Evolutionary conservation across 768 basidiomycete species (phyloP), one percentile per base, ranked within the genome.

Genomic region (Podaxis rugospora): DNA sequence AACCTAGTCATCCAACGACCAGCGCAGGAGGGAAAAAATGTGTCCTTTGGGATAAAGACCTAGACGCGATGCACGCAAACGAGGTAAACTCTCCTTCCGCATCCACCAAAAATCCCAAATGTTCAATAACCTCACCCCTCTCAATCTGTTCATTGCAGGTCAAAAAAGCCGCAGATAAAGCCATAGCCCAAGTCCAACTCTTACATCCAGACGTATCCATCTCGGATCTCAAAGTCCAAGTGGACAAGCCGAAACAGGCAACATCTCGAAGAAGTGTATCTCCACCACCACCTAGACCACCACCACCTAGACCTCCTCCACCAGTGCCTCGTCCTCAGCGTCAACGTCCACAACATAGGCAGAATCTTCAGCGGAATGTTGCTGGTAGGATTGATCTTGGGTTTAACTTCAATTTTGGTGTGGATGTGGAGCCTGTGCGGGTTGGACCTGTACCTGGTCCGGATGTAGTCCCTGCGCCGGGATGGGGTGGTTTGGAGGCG

Each of bases 91-190:
- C 6, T 9, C 35, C 36, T 52, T 13, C 14, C 11, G 0, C 7
- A 32, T 9, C 32, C 32, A 32, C 32, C 32, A 0, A 32, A 32
- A 1, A n/a, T n/a, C 28, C 28, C 28, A 32, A 1, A 32, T 9
- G 7, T 32, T 1, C 5, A 32, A 9, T 32, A 9, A 32, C 32
- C 32, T 32, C 25, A 21, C 27, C 16, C 13, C 57, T 51, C 51
- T 39, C 23, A 51, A 35, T 21, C 49, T 40, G n/a, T 39, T 35
- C 21, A 6, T 27, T n/a, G 1, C 55, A 92, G 90, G 89, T 92
- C 39, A 81, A 82, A 54, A 81, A 76, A 54, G 92, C 91, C 0
- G 85, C 84, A 11, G 81, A 88, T 66, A 78, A 74, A 54, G 89
- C 90, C 0, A 69, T 86, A n/a, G 82, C 79, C n/a, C 80, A 88